phyloP scores from a whole-genome alignment of 768 basidiomycete species.

The Gloeophyllum trabeum region DNA sequence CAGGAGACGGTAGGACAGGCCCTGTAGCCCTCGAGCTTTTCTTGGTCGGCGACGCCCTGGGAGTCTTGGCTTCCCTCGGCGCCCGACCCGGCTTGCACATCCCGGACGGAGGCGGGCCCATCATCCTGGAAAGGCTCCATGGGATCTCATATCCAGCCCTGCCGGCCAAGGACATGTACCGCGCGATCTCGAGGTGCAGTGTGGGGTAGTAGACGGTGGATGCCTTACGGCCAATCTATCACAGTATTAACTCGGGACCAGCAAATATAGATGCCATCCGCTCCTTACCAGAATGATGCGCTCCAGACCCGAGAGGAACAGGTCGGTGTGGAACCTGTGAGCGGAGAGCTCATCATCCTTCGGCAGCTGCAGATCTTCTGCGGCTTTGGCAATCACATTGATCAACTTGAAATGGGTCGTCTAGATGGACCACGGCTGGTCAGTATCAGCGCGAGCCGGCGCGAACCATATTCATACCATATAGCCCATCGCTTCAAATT shows the following conservation, averaged over 20 bases:
- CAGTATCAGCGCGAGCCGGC: constrained; percentile 6
- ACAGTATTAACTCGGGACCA: too few relatives aligned
- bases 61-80: constrained; percentile 10
- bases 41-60: constrained; percentile 16
- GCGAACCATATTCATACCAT: constrained; percentile 44
- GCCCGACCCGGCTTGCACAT: constrained; percentile 32
- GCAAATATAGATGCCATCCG: not conserved
- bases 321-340: constrained; percentile 70
- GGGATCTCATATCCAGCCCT: constrained; percentile 69
- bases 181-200: constrained; percentile 86
- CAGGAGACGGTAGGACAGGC: not conserved
- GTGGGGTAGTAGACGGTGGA: constrained; percentile 91
- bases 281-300: constrained; percentile 71
- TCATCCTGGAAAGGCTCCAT: constrained; percentile 66
- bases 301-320: constrained; percentile 89
- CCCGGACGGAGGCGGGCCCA: constrained; percentile 65
- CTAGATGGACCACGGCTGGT: constrained; percentile 25
- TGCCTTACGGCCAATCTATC: constrained; percentile 87
- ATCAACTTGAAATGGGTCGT: constrained; percentile 81
- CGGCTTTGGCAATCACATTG: constrained; percentile 64
- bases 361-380: constrained; percentile 52
- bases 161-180: constrained; percentile 64
- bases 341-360: constrained; percentile 69
- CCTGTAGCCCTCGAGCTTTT: constrained; percentile 3
- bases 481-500: constrained; percentile 95